Conservation (phyloP, 257 asterid species). For the Nicotiana tomentosiformis region DNA sequence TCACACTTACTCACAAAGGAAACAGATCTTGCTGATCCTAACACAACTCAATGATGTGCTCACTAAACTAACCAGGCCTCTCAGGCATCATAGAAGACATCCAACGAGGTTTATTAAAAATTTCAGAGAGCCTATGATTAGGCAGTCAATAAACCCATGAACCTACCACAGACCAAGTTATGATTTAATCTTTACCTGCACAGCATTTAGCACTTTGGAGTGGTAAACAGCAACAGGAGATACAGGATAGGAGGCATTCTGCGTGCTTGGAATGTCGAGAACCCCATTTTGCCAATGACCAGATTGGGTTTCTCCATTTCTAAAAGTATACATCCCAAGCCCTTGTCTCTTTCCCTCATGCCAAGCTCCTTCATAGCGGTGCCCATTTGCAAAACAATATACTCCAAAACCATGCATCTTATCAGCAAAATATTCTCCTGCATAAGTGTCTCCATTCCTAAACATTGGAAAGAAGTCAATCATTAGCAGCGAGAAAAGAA, state of each 20-base stretch:
- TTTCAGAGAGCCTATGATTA: no score
- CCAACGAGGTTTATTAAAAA: no score
- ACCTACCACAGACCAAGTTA: background rate
- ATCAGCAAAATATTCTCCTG: conserved; percentile 46
- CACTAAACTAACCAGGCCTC: no score
- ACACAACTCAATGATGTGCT: no score
- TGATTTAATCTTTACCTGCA: conserved; percentile 24
- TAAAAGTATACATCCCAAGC: conserved; percentile 38
- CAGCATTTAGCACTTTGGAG: conserved; percentile 43
- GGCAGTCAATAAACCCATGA: no score
- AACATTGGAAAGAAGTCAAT: background rate
- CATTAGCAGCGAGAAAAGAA: background rate
- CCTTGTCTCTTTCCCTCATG: conserved; percentile 47
- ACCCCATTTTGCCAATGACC: conserved; percentile 44
- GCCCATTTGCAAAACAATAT: conserved; percentile 39
- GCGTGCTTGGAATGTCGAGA: conserved; percentile 41
- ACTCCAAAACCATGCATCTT: conserved; percentile 50
- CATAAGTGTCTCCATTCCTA: conserved; percentile 39
- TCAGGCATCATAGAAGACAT: no score
- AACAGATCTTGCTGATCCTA: no score
- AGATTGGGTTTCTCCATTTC: conserved; percentile 34
- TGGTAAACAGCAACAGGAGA: conserved; percentile 34
- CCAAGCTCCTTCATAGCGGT: conserved; percentile 48
- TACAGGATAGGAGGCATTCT: conserved; percentile 17
- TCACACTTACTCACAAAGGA: no score